These are phyloP conservation scores for Xylariaceae sp. DNA, from an alignment of 2,329 filamentous ascomycete genomes.

Conservation along the genomic window DNA sequence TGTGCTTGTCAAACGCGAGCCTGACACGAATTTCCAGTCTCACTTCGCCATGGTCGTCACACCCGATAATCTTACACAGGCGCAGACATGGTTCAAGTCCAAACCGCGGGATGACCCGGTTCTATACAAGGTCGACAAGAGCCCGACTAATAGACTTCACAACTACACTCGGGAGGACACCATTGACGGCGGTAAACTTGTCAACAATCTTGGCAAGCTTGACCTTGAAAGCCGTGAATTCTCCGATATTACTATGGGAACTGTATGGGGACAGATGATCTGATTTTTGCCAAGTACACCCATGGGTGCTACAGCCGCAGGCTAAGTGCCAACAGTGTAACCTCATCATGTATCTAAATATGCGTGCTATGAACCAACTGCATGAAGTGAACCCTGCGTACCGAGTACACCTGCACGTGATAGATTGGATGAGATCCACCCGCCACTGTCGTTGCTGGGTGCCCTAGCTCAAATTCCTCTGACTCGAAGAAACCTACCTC, in stretches of 20 bases:
- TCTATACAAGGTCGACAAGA: slow-evolving; percentile 1
- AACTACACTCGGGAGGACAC: background rate
- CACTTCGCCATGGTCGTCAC: slow-evolving; percentile 1
- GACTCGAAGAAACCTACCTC: too few relatives aligned
- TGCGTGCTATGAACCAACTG: too few relatives aligned
- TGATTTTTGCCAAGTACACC: too few relatives aligned
- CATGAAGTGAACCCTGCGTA: too few relatives aligned
- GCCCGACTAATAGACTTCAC: background rate
- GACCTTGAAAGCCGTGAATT: background rate
- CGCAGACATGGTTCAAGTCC: slow-evolving; percentile 4
- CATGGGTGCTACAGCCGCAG: too few relatives aligned
- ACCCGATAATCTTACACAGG: background rate
- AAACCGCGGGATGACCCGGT: slow-evolving; percentile 2
- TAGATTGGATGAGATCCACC: too few relatives aligned
- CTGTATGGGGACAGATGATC: slow-evolving; percentile 1
- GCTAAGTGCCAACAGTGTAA: too few relatives aligned
- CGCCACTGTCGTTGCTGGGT: too few relatives aligned
- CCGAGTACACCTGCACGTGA: too few relatives aligned
- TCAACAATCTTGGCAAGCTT: background rate
- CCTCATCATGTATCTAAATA: too few relatives aligned
- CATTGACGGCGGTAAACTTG: background rate
- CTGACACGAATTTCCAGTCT: background rate
- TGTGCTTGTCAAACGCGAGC: background rate
- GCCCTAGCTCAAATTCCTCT: too few relatives aligned
- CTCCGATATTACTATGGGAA: background rate